These are phyloP conservation scores for Verticillium nonalfalfae DNA, from an alignment of 2,329 filamentous ascomycete genomes.

Conservation along the genomic window DNA sequence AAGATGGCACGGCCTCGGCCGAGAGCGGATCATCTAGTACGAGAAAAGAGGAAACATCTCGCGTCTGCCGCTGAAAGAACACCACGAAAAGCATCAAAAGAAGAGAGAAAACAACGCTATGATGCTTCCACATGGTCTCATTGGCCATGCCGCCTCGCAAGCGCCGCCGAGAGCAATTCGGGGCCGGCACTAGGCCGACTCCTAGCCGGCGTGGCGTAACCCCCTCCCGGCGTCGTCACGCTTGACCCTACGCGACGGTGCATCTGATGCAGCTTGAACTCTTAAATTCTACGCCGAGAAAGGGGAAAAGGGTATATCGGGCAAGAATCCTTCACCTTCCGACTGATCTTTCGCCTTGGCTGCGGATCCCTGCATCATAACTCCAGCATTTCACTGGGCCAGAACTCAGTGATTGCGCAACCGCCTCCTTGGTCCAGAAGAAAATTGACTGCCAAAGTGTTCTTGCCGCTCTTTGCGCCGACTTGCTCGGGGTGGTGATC, in stretches of 20 bases:
- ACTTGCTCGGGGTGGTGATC: neutral
- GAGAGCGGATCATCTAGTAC: neutral
- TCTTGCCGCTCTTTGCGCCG: neutral
- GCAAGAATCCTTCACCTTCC: neutral
- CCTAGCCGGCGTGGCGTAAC: neutral
- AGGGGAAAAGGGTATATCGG: neutral
- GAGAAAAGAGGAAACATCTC: neutral
- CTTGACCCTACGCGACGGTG: neutral
- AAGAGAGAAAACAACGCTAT: constrained; percentile 2
- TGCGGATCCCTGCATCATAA: neutral
- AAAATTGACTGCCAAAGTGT: neutral
- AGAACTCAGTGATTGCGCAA: neutral
- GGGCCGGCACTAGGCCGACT: neutral
- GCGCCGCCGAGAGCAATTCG: neutral
- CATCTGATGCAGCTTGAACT: neutral
- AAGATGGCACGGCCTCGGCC: neutral
- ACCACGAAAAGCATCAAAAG: neutral
- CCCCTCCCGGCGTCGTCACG: neutral
- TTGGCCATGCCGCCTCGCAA: neutral
- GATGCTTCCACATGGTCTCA: neutral
- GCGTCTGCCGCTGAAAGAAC: neutral
- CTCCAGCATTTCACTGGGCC: neutral
- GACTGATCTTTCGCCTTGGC: neutral
- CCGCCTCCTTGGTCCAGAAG: neutral
- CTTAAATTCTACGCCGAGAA: neutral